phyloP scores from a whole-genome alignment of 495 filamentous ascomycete genomes.

The Xylaria intraflava region DNA sequence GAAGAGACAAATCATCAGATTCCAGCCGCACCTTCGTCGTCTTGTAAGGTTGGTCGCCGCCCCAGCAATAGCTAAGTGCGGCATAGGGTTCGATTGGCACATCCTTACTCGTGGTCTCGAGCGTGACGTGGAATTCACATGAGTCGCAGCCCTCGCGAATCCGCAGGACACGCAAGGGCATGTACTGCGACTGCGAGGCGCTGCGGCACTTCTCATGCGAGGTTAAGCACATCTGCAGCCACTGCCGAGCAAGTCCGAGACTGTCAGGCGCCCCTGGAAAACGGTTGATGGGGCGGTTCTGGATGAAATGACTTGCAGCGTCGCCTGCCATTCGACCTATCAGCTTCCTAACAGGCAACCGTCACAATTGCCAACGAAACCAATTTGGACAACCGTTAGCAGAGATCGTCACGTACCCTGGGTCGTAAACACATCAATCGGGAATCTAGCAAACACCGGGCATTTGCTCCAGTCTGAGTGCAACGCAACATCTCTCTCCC shows the following conservation, averaged over 20 bases:
- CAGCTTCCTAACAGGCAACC: not conserved
- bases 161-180: not conserved
- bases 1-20: not conserved
- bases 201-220: not conserved
- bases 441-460: not conserved
- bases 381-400: no score
- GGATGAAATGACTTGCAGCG: not conserved
- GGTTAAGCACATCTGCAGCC: not conserved
- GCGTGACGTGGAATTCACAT: not conserved
- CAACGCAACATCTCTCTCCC: not conserved
- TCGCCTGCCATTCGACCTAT: not conserved
- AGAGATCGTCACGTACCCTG: not conserved
- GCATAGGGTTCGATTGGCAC: not conserved
- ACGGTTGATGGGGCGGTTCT: not conserved
- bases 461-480: not conserved
- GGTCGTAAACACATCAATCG: not conserved
- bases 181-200: not conserved
- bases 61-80: slow-evolving; percentile 18
- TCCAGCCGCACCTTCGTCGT: not conserved
- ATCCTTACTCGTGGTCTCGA: not conserved
- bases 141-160: no score
- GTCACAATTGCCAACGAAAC: no score
- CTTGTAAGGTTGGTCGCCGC: slow-evolving; percentile 14
- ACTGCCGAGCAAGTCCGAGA: not conserved
- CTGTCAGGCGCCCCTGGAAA: not conserved